Conservation (phyloP, 2,329 filamentous ascomycete genomes). For the Aspergillus hiratsukae region DNA sequence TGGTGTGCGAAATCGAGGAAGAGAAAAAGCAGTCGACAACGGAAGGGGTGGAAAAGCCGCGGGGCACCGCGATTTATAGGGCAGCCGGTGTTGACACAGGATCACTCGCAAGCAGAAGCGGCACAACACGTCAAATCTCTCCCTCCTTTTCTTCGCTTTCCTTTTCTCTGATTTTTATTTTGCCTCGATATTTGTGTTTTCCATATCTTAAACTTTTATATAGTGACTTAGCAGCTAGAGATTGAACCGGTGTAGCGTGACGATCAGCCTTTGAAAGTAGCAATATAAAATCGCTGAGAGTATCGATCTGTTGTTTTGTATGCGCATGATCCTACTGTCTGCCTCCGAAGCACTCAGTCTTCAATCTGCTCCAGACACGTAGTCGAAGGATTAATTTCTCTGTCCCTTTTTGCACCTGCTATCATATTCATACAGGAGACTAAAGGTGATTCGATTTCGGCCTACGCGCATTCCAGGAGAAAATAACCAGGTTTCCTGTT, state of each 20-base stretch:
- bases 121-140: constrained; percentile 20
- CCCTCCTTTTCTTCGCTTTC: constrained; percentile 10
- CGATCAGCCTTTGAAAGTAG: neutral
- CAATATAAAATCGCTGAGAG: neutral
- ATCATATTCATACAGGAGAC: neutral
- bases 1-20: constrained; percentile 16
- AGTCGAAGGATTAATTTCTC: constrained; percentile 4
- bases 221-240: neutral
- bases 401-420: constrained; percentile 6
- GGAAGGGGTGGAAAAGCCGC: constrained; percentile 36
- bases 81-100: constrained; percentile 39
- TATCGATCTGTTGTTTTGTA: neutral
- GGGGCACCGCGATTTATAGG: constrained; percentile 42
- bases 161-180: constrained; percentile 10
- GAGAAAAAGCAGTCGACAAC: constrained; percentile 31
- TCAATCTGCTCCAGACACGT: neutral
- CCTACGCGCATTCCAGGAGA: neutral
- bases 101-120: constrained; percentile 29
- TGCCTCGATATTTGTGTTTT: constrained; percentile 4
- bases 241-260: neutral
- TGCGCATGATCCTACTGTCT: neutral
- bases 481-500: neutral
- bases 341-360: neutral
- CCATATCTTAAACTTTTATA: neutral
- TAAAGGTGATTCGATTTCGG: neutral